Base-by-base conservation (phyloP, 768 basidiomycete species). In the Mycena sanguinolenta region DNA sequence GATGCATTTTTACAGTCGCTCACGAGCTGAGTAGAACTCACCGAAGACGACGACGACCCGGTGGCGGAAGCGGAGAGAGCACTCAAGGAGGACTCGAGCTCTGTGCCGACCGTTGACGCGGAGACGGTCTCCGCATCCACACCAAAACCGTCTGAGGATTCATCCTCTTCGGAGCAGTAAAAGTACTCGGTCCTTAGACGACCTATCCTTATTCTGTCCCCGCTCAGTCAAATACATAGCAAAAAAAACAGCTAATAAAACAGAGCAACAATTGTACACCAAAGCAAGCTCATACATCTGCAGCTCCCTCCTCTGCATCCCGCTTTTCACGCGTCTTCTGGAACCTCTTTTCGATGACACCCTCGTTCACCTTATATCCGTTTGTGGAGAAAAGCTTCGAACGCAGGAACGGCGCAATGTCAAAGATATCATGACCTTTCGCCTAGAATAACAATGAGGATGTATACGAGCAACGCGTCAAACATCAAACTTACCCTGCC, bases 361-460 rank as follows among this genome's bases (percentile, higher is more conserved):
- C 85, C 38, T 88, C 89, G 23, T 86, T 86, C 46, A 94, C 77
- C 74, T 88, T 90, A 82, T 98, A 99, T 3, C 97, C 97, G 75
- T 99, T 99, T 16, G 94, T 85, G 19, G 83, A 76, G 80, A 99
- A 99, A 30, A 99, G 78, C 73, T 91, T 92, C 3, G 95, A 96
- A 38, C 84, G 87, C 76, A 98, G 80, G 89, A 99, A 99, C 6
- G 95, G 90, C 23, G 88, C 82, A 36, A 92, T 89, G 77, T 98
- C 97, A 77, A 92, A 98, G 58, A 99, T 98, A 73, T 99, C 98
- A 74, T 98, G 92, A 58, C 98, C 98, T 77, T 97, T 98, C 12
- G 96, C 95, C 96, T 97, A 73, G 14, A 67, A 54, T 49, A 57
- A 21, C 44, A 5, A 57, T 71, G 39, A 62, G 64, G 67, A 69